Base-by-base conservation (phyloP, 129 eudicot species). In the Smallanthus sonchifolius region DNA sequence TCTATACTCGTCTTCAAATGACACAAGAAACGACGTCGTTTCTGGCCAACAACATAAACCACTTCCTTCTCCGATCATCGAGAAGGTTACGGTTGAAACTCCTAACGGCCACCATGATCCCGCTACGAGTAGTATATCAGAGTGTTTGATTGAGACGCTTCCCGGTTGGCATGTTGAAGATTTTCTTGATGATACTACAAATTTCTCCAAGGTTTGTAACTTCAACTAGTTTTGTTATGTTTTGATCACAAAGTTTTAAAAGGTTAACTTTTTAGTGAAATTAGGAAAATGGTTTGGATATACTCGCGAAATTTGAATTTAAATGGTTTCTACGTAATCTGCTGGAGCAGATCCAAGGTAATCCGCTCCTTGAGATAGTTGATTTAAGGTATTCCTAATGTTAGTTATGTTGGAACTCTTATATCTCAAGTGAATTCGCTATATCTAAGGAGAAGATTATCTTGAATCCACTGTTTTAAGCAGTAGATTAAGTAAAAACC, bases 101-200 rank as follows among this genome's bases (percentile, higher is more conserved):
- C 34, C 24, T 8, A 65, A 43, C 51, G 15, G 32, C 40, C 60
- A 42, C 19, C 63, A 71, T 63, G 81, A 75, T 6, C 74, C 86
- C 0, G 28, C 70, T 10, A 73, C 84, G 0, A 86, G 92, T 75
- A 89, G 96, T 70, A 85, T 92, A 73, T 89, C 97, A 4, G 94
- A 92, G 86, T 87, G 89, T 28, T 85, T 92, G 92, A 85, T 86
- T 9, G 97, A 92, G 32, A 92, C 40, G 83, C 51, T 92, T 30
- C 97, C 97, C 2, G 97, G 97, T 6, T 92, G 96, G 96, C 97
- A 89, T 45, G 91, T 92, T 55, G 97, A 92, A 45, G 97, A 92
- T 55, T 80, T 89, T 59, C 87, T 89, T 66, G 88, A 86, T 82
- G 71, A 77, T 4, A 68, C 89, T 38, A 56, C 88, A 32, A 2